Evolutionary conservation across 2,329 filamentous ascomycete genomes (phyloP), one percentile per base, ranked within the genome.

Genomic region (Corinectria fuckeliana): DNA sequence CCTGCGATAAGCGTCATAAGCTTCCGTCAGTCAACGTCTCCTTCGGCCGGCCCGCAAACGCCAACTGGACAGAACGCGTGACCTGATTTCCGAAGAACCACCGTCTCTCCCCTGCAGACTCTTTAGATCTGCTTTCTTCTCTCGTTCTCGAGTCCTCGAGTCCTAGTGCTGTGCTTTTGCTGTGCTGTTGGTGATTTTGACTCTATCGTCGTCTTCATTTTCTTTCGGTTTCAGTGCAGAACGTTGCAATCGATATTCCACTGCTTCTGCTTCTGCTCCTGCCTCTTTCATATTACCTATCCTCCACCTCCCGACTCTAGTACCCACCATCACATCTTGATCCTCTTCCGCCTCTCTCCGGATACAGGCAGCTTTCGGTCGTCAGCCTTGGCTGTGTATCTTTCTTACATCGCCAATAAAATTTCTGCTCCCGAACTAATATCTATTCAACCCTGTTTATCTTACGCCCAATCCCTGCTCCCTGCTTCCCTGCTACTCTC

Each of bases 1-100:
- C 41, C 49, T 61, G 65, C 64, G 67, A 68, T 69, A 69, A 69
- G 67, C 67, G 67, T 66, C 66, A 69, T 62, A 56, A 59, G 58
- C 44, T 58, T 65, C 44, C 30, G 50, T 54, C 55, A 53, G 50
- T 54, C 30, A 26, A 18, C n/a, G 28, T 23, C 34, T 50, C 44
- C 45, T 55, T 65, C 55, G 56, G 54, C 61, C 62, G 56, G 56
- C 63, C 61, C 61, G 56, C 50, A 42, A 38, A 28, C 28, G 21
- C 45, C 41, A 48, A 21, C 20, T 28, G 30, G 45, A 50, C 36
- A 21, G 28, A 18, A 32, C 56, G 44, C 56, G 56, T 58, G 56
- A 58, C 56, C 25, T 54, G 23, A 21, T 25, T 34, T 48, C 32
- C n/a, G 28, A 42, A 34, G 16, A 30, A 18, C 25, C 25, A 13